Evolutionary conservation across 2,329 filamentous ascomycete species (phyloP), one percentile per base, ranked within the genome.

Genomic region (Fusarium lyarnte): DNA sequence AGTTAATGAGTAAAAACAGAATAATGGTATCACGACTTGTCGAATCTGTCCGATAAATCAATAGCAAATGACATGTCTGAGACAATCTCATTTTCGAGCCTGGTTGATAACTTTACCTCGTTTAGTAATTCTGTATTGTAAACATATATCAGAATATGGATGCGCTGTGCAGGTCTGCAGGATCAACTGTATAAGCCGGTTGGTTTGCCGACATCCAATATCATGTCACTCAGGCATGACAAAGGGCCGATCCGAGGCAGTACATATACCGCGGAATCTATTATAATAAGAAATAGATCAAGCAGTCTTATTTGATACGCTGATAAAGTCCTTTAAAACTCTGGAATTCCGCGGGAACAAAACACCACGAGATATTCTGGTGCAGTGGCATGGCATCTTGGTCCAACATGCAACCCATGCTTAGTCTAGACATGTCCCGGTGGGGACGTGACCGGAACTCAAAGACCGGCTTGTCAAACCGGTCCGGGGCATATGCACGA

Each of bases 401-500:
- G 19, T 47, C 27, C 19, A 33, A 59, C 17, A 45, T 45, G 39
- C 49, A 61, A 61, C 49, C 58, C 58, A 61, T 61, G 58, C 31
- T 16, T 29, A 43, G 29, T 25, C 33, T 51, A 21, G 35, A 45
- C 43, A 58, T 42, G 53, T 53, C 53, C 42, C 27, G 31, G 65
- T 64, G 64, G 66, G 23, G 43, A 69, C 42, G 17, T 33, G 52
- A n/a, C 58, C 66, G 66, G 66, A 69, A 69, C 25, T 69, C 65
- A 58, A 69, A 69, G 58, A 53, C 66, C 66, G 66, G 45, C 58
- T 69, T 64, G 64, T 47, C 49, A 66, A 67, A 61, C 64, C 62
- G 63, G 63, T 66, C 64, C 62, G 46, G 53, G 62, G 63, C 52
- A 47, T 69, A 69, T 69, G 66, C 65, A 69, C 65, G 51, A 69